Conservation (phyloP, 306 rosid species). For the Sesbania bispinosa region DNA sequence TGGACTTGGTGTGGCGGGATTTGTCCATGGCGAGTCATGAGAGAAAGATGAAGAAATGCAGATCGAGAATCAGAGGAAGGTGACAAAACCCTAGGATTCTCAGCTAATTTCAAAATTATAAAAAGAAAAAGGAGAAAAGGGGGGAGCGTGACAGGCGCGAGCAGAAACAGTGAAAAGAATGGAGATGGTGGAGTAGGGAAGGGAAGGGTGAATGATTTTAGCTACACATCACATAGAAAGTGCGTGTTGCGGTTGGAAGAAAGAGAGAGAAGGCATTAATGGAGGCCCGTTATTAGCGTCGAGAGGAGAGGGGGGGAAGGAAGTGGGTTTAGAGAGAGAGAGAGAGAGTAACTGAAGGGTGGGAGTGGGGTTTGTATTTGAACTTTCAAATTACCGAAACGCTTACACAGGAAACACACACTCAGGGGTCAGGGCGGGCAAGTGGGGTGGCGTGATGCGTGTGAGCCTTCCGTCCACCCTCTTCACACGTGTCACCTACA, state of each 20-base stretch:
- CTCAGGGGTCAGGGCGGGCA: slow-evolving; percentile 46
- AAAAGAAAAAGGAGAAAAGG: not conserved
- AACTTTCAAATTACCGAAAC: slow-evolving; percentile 53
- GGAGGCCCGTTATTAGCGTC: slow-evolving; percentile 39
- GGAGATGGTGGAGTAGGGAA: slow-evolving; percentile 1
- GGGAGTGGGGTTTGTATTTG: slow-evolving; percentile 38
- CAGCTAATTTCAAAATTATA: no score
- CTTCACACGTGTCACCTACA: slow-evolving; percentile 18
- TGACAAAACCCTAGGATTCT: slow-evolving; percentile 36
- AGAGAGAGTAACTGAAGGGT: slow-evolving; percentile 15
- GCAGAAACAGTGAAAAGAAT: not conserved
- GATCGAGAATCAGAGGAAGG: slow-evolving; percentile 20
- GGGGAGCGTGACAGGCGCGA: not conserved
- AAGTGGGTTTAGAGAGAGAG: not conserved
- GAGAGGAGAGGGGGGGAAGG: no score
- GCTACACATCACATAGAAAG: slow-evolving; percentile 6
- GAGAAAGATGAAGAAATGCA: slow-evolving; percentile 25
- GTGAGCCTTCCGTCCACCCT: not conserved
- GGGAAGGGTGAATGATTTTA: not conserved
- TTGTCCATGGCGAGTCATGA: slow-evolving; percentile 60
- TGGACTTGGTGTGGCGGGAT: slow-evolving; percentile 47
- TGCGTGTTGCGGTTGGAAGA: not conserved
- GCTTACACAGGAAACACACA: not conserved
- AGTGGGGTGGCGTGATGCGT: no score
- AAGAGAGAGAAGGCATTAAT: slow-evolving; percentile 26